These are phyloP conservation scores for Backusella luteola DNA, from an alignment of 192 early-diverging fungal species.

Conservation along the genomic window DNA sequence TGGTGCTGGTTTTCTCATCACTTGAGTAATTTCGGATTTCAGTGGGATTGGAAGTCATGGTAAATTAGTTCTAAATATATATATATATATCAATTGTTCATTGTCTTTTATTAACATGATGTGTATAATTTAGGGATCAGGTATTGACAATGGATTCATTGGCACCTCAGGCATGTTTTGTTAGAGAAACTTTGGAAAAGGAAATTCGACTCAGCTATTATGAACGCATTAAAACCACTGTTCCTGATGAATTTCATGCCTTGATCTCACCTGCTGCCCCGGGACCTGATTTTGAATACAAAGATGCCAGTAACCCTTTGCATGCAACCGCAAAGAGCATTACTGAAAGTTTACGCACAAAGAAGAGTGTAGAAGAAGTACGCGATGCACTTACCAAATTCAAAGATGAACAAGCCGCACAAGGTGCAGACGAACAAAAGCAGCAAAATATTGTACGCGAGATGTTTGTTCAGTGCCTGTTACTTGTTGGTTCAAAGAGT, in stretches of 20 bases:
- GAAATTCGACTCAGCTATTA: slow-evolving; percentile 86
- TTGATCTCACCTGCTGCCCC: slow-evolving; percentile 67
- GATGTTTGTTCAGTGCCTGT: slow-evolving; percentile 79
- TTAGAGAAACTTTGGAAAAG: slow-evolving; percentile 85
- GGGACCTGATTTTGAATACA: slow-evolving; percentile 69
- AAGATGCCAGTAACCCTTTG: slow-evolving; percentile 46
- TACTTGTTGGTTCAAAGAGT: slow-evolving; percentile 88
- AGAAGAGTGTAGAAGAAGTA: slow-evolving; percentile 48
- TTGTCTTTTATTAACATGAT: neutral
- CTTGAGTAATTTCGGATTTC: slow-evolving; percentile 90
- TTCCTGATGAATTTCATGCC: slow-evolving; percentile 66
- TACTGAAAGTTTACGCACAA: slow-evolving; percentile 42
- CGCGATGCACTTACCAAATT: slow-evolving; percentile 40
- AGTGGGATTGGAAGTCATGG: slow-evolving; percentile 91
- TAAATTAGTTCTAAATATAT: slow-evolving; percentile 11
- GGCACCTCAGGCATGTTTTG: slow-evolving; percentile 69
- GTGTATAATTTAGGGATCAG: slow-evolving; percentile 42
- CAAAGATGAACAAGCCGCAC: slow-evolving; percentile 36
- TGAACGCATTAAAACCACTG: slow-evolving; percentile 76
- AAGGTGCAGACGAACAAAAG: slow-evolving; percentile 29
- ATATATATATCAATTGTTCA: too few relatives aligned
- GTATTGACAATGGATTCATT: slow-evolving; percentile 47
- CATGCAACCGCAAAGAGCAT: slow-evolving; percentile 41
- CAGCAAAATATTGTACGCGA: slow-evolving; percentile 62
- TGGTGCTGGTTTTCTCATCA: slow-evolving; percentile 90